phyloP scores from a whole-genome alignment of 345 rosid species.

The Crucihimalaya himalaica region DNA sequence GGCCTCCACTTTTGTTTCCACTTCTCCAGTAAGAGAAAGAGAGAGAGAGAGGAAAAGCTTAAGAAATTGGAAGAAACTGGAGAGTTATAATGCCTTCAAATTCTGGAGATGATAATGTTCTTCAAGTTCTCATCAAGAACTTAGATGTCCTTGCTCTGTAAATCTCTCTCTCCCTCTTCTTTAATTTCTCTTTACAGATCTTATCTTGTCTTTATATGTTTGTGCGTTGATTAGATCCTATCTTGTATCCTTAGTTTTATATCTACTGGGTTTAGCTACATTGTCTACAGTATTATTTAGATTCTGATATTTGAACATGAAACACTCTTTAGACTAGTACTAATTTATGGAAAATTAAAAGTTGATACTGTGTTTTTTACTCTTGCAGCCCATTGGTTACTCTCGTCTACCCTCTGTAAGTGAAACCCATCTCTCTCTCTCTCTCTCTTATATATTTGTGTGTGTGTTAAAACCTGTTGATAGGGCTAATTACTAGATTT shows the following conservation, averaged over 20 bases:
- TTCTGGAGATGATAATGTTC: constrained; percentile 69
- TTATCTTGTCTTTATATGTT: background rate
- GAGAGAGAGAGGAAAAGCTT: background rate
- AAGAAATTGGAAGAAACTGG: constrained; percentile 14
- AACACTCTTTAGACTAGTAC: constrained; percentile 4
- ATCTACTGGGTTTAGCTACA: constrained; percentile 19
- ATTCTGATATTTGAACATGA: background rate
- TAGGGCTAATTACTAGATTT: background rate
- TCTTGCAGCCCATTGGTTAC: constrained; percentile 82
- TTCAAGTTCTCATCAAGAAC: constrained; percentile 62
- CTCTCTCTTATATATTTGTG: background rate
- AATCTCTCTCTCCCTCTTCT: background rate
- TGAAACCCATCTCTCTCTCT: constrained; percentile 11
- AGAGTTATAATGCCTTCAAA: constrained; percentile 44
- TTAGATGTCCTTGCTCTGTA: constrained; percentile 94
- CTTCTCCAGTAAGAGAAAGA: constrained; percentile 3
- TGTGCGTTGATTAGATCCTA: background rate
- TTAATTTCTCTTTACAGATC: constrained; percentile 13
- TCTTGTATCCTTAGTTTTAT: constrained; percentile 5
- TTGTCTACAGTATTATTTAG: background rate
- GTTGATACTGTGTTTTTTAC: constrained; percentile 12
- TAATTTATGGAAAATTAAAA: constrained; percentile 2
- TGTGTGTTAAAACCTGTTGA: background rate
- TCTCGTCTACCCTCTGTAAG: constrained; percentile 94
- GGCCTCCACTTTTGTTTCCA: constrained; percentile 35